Percentiles rank a stretch among this genome's conserved stretches.
Conservation (phyloP, 73 alveolate species). For the Paramecium caudatum region DNA sequence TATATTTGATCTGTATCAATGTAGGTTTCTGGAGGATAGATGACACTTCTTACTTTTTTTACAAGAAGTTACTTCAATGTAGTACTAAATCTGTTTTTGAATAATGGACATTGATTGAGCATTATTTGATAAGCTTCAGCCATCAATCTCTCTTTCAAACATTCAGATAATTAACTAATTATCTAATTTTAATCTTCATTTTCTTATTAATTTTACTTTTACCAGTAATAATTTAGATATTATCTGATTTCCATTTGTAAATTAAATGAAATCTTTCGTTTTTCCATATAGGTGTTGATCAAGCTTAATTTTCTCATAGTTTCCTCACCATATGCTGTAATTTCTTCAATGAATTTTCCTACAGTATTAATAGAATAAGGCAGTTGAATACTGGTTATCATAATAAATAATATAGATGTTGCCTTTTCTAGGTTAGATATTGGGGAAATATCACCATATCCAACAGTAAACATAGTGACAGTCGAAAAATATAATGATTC, state of each 20-base stretch:
- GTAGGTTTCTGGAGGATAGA: background rate
- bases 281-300: conserved; percentile 75
- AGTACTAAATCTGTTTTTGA: conserved; percentile 47
- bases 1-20: conserved; percentile 1
- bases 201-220: conserved; percentile 2
- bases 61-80: background rate
- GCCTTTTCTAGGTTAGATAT: conserved; percentile 73
- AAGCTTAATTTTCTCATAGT: conserved; percentile 76
- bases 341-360: conserved; percentile 74
- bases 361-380: conserved; percentile 87
- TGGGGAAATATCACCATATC: conserved; percentile 85
- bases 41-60: background rate
- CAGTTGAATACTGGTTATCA: conserved; percentile 86
- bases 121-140: conserved; percentile 27
- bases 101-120: conserved; percentile 52
- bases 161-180: conserved; percentile 45
- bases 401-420: conserved; percentile 76
- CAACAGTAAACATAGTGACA: conserved; percentile 85
- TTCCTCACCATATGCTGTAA: conserved; percentile 76
- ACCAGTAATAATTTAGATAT: conserved; percentile 82
- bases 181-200: conserved; percentile 33
- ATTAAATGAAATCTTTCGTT: conserved; percentile 75
- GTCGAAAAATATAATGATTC: conserved; percentile 82
- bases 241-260: conserved; percentile 74
- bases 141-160: conserved; percentile 31